Percentiles rank a stretch among this genome's conserved stretches.
Evolutionary conservation across 2,329 filamentous ascomycete genomes (phyloP).

Genomic region (Sordariomycetes sp.): DNA sequence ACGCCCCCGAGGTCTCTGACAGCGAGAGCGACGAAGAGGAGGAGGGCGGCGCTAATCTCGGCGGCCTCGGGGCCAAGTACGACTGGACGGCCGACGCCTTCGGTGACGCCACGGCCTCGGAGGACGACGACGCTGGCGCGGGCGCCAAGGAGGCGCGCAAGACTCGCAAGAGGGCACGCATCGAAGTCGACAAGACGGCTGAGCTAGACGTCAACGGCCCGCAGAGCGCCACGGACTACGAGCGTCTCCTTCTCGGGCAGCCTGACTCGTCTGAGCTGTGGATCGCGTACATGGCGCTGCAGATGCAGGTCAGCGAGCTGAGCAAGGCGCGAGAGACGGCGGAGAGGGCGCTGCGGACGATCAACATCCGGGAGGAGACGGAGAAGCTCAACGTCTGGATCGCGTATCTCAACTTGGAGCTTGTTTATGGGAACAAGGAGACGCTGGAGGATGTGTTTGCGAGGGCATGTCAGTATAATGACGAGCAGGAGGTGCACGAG

Average conservation of each 20-base stretch:
- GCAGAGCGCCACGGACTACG: slow-evolving; percentile 82
- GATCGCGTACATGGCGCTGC: slow-evolving; percentile 98
- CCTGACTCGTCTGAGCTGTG: slow-evolving; percentile 89
- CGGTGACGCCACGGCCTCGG: slow-evolving; percentile 41
- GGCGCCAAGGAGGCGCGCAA: slow-evolving; percentile 49
- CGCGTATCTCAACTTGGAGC: slow-evolving; percentile 86
- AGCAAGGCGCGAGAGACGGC: slow-evolving; percentile 80
- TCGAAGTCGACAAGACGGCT: slow-evolving; percentile 81
- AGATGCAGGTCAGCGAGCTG: slow-evolving; percentile 82
- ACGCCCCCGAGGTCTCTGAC: neutral
- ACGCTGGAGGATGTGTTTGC: slow-evolving; percentile 78
- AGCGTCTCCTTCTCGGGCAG: slow-evolving; percentile 80
- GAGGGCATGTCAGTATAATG: slow-evolving; percentile 86
- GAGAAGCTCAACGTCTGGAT: slow-evolving; percentile 96
- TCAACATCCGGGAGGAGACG: slow-evolving; percentile 78
- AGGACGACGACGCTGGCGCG: slow-evolving; percentile 21
- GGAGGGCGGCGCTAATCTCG: slow-evolving; percentile 19
- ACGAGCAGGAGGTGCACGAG: slow-evolving; percentile 79
- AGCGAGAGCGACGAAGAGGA: slow-evolving; percentile 26
- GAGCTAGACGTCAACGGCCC: slow-evolving; percentile 82
- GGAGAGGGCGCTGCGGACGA: slow-evolving; percentile 79
- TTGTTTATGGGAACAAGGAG: slow-evolving; percentile 75
- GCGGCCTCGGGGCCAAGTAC: slow-evolving; percentile 43
- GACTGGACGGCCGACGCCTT: slow-evolving; percentile 72
- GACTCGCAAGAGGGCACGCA: slow-evolving; percentile 59